These are phyloP conservation scores for Naganishia albida DNA, from an alignment of 1,284 basidiomycete genomes.

Conservation along the genomic window DNA sequence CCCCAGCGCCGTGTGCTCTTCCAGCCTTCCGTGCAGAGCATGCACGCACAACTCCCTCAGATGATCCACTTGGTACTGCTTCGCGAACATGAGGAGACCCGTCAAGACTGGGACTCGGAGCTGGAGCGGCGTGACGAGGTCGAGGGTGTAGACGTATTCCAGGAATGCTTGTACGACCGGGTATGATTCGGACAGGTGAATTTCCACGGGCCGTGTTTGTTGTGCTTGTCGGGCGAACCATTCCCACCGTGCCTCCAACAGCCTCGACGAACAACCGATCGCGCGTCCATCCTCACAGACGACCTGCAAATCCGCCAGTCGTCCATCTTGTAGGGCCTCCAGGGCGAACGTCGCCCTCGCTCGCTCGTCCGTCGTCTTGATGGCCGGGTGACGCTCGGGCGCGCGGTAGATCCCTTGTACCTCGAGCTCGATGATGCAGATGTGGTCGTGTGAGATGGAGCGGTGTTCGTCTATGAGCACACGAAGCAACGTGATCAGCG, in stretches of 20 bases:
- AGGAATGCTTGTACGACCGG: constrained; percentile 83
- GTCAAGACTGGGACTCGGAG: constrained; percentile 84
- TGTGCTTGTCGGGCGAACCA: constrained; percentile 78
- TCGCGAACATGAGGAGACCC: constrained; percentile 79
- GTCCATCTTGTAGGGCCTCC: constrained; percentile 68
- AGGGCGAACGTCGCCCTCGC: constrained; percentile 42
- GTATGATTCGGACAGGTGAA: constrained; percentile 84
- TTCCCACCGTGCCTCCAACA: constrained; percentile 84
- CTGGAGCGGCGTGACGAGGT: constrained; percentile 83
- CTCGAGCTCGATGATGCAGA: constrained; percentile 86
- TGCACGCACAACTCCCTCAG: constrained; percentile 79
- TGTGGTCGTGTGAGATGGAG: constrained; percentile 84
- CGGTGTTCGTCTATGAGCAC: constrained; percentile 70
- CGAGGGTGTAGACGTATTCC: constrained; percentile 87
- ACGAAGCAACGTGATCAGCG: no score
- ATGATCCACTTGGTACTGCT: constrained; percentile 76
- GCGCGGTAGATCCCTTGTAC: constrained; percentile 91
- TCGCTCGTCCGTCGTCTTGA: neutral
- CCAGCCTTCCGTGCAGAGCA: constrained; percentile 83
- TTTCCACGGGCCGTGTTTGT: constrained; percentile 59
- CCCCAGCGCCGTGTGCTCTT: constrained; percentile 78
- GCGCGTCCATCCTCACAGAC: constrained; percentile 84
- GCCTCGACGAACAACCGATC: constrained; percentile 75
- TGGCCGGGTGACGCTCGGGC: constrained; percentile 56
- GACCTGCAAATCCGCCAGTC: constrained; percentile 82